A percentile compares a stretch with the other conserved stretches of the same genome.
These are phyloP conservation scores for Agrostemma githago DNA, from an alignment of 148 eudicot genomes.

Conservation along the genomic window DNA sequence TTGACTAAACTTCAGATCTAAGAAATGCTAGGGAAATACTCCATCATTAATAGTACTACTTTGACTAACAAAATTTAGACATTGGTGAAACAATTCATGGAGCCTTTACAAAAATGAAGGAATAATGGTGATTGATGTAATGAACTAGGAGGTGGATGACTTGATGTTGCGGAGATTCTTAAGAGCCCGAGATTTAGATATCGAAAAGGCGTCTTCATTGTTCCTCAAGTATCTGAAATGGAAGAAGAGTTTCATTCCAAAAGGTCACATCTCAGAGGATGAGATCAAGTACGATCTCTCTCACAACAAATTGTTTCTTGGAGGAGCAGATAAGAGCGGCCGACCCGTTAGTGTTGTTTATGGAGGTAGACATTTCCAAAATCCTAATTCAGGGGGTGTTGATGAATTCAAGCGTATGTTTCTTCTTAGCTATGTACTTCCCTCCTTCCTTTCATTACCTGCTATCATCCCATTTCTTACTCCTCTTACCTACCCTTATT, in stretches of 20 bases:
- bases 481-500: background rate
- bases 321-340: constrained; percentile 61
- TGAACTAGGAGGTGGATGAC: constrained; percentile 56
- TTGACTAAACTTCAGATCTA: too few species aligned
- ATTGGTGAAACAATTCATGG: background rate
- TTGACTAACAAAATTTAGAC: background rate
- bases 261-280: constrained; percentile 46
- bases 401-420: constrained; percentile 77
- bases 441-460: background rate
- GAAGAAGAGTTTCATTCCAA: constrained; percentile 57
- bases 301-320: constrained; percentile 62
- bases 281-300: constrained; percentile 51
- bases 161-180: constrained; percentile 62
- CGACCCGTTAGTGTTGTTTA: constrained; percentile 49
- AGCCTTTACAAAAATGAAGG: background rate
- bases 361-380: constrained; percentile 49
- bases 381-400: constrained; percentile 46
- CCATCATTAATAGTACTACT: background rate
- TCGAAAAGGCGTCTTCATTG: constrained; percentile 61
- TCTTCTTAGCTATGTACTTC: background rate
- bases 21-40: too few species aligned
- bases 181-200: constrained; percentile 64
- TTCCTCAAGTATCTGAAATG: constrained; percentile 57
- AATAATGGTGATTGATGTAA: background rate
- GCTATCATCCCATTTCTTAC: background rate